Conservation (phyloP, 352 stramenopile genomes). For the Pilasporangium apinafurcum region DNA sequence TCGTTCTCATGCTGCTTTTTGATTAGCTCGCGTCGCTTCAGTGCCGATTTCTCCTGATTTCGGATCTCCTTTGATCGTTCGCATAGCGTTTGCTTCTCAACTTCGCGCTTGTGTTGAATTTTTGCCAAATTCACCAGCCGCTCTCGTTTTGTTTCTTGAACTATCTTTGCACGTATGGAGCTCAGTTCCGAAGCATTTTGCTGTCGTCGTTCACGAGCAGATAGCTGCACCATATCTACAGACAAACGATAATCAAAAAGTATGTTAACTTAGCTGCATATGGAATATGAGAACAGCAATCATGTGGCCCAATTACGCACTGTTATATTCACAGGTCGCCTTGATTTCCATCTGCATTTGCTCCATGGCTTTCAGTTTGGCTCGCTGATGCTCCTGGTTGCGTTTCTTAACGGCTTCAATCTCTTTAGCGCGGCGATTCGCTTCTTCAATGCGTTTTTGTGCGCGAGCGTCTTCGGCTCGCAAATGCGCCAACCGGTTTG, state of each 20-base stretch:
- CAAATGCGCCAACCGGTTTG: conserved; percentile 58
- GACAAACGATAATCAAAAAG: not conserved
- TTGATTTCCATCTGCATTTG: conserved; percentile 52
- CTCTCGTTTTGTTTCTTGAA: conserved; percentile 44
- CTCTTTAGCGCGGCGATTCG: conserved; percentile 47
- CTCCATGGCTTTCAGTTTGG: conserved; percentile 42
- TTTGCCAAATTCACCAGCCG: conserved; percentile 27
- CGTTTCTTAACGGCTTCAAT: conserved; percentile 56
- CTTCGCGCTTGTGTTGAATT: conserved; percentile 36
- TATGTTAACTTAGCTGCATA: not conserved
- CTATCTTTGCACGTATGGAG: conserved; percentile 37
- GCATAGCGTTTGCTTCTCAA: conserved; percentile 24
- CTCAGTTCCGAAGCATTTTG: conserved; percentile 31
- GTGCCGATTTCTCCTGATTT: conserved; percentile 30
- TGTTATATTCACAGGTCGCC: conserved; percentile 44
- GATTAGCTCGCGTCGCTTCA: conserved; percentile 28
- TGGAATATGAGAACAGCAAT: not conserved
- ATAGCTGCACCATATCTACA: conserved; percentile 16
- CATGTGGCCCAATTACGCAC: conserved; percentile 9
- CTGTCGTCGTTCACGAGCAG: conserved; percentile 30
- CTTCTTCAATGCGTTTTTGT: conserved; percentile 63
- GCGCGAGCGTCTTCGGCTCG: conserved; percentile 45
- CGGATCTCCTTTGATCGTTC: conserved; percentile 51
- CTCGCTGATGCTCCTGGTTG: conserved; percentile 40
- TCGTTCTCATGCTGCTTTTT: conserved; percentile 51